Base-by-base conservation (phyloP, 1,139 yeast species). In the Candida mesenterica region DNA sequence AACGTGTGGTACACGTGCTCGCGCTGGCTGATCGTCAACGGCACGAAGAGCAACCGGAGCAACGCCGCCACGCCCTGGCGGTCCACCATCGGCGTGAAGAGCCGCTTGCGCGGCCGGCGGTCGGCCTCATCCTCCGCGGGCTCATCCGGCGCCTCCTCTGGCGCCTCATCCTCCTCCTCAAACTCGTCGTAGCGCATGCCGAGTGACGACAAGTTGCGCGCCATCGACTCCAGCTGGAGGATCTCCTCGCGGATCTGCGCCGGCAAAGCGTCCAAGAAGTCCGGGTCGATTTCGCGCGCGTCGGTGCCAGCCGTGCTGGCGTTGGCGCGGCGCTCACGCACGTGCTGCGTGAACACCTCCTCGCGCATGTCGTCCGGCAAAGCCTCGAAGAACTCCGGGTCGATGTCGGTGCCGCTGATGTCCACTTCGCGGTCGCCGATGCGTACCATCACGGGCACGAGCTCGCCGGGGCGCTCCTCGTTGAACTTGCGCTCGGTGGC, bases 281-380 rank as follows among this genome's bases (percentile, higher is more conserved):
- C 92, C 1, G 89, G 86, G 50, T 84, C 95, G 38, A 87, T 75
- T 49, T 84, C 95, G 30, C 89, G 69, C 4, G 72, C 60, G 16
- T 61, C 65, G 0, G 69, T 53, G 5, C 71, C 72, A 1, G 63
- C 53, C 26, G 61, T 65, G 12, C 64, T 57, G 3, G 81, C 79
- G 65, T 65, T 82, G 47, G 71, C 78, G 35, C 81, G 52, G 42
- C 75, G 54, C 45, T 88, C 95, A 30, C 92, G 68, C 4, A 89
- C 68, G 54, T 89, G 96, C 48, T 89, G 95, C 0, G 94, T 79
- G 51, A 88, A 79, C 0, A 89, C 97, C 52, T 90, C 97, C 46
- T 89, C 95, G 35, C 96, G 70, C 85, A 90, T 85, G 36, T 87
- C 95, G 32, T 86, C 96, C 0, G 97, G 97, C 25, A 90, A 68